Base-by-base conservation (phyloP, 225 moss, liverwort and hornwort genomes). In the Polytrichum formosum region DNA sequence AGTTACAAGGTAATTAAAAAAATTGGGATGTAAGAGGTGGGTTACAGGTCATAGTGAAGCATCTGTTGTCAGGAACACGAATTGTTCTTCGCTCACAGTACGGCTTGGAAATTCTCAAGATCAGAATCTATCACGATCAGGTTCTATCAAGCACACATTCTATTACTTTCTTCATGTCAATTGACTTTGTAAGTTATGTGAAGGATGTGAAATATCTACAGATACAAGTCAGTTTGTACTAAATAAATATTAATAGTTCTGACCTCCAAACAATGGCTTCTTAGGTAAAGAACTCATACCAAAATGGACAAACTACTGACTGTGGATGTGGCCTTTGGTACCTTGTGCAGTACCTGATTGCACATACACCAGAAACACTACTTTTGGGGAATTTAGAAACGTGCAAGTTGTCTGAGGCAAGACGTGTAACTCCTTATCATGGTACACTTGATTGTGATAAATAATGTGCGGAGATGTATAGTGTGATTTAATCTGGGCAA, bases 111-210 rank as follows among this genome's bases (percentile, higher is more conserved):
- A 91, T 97, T 66, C 85, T 83, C 64, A 91, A 82, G 71, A 85
- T 97, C 63, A 97, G 94, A 55, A 80, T 97, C 18, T 94, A 97
- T 56, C 90, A 90, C 56, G 89, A 92, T 65, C 96, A 97, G 88
- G 96, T 97, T 65, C 64, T 65, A 31, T 13, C 26, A 56, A 25
- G 27, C 8, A 2, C 60, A 60, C 7, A 59, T 20, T 20, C 23
- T 4, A 2, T 21, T 19, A 7, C 61, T 33, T 72, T 56, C 54
- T 28, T 56, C 8, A 10, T 46, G 13, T 13, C 13, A 46, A 13
- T 13, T 13, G 46, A 13, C 13, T 46, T 10, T 46, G 46, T 10
- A 46, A 46, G 46, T 46, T 13, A 46, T 13, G 46, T 46, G 46
- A 4, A 46, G 46, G 46, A 46, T 3, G 2, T 46, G 46, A 13